Evolutionary conservation across 495 filamentous ascomycete species (phyloP).

Genomic region (Penicillium subrubescens): DNA sequence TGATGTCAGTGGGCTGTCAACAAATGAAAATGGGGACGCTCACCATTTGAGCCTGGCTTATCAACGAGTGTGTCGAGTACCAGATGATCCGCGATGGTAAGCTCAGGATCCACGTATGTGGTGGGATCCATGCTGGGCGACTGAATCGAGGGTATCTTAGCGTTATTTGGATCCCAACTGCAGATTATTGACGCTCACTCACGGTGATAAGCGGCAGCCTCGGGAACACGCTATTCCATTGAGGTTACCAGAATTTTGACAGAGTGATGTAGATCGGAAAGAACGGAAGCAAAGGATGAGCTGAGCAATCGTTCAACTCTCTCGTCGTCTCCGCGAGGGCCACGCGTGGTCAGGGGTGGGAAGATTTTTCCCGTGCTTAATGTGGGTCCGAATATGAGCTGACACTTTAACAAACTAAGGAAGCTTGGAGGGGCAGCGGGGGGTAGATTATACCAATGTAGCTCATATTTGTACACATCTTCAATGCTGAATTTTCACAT

Average conservation of each 20-base stretch:
- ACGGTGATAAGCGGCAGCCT: conserved; percentile 2
- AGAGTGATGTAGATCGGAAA: neutral
- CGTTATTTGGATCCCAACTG: conserved; percentile 1
- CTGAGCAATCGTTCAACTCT: neutral
- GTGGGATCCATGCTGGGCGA: conserved; percentile 35
- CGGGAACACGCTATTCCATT: conserved; percentile 10
- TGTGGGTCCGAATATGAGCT: conserved; percentile 13
- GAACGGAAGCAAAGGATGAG: neutral
- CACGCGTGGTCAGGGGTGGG: conserved; percentile 22
- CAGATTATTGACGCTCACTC: neutral
- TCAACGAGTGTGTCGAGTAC: conserved; percentile 51
- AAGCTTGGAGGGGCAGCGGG: neutral
- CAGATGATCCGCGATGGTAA: conserved; percentile 51
- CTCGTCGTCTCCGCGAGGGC: conserved; percentile 8
- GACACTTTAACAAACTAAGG: neutral
- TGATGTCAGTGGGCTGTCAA: conserved; percentile 18
- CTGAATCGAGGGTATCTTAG: neutral
- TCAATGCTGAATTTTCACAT: too few species aligned
- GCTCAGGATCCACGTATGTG: conserved; percentile 48
- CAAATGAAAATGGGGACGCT: conserved; percentile 14
- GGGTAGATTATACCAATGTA: neutral
- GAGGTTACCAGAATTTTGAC: neutral
- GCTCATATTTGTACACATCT: neutral
- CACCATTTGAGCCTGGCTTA: conserved; percentile 27
- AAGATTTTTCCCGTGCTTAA: conserved; percentile 20